Base-by-base conservation (phyloP, 2,329 filamentous ascomycete genomes). In the Didymella sp. region DNA sequence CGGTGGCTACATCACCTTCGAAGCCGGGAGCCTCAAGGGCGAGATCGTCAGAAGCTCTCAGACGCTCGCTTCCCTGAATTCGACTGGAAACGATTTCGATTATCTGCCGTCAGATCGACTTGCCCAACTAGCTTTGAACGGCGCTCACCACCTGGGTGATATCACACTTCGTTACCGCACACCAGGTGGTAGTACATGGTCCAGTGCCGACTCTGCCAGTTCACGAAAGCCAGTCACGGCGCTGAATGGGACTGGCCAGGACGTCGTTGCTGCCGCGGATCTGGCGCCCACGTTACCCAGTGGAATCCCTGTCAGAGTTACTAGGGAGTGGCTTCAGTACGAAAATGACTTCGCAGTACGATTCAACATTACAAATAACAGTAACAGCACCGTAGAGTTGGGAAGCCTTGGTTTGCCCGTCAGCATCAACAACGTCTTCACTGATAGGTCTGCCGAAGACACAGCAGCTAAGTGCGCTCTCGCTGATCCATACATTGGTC, bases 381-480 rank as follows among this genome's bases (percentile, higher is more conserved):
- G 70, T 0, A 61, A 64, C 0, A 59, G 66, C 0, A 56, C 73
- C 0, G 53, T 87, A 2, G 84, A 87, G 56, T 70, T 87, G 5
- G 85, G 85, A 1, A 81, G 81, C 44, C 75, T 87, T 1, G 85
- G 85, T 0, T 81, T 87, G 47, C 85, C 85, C 0, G 79, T 84
- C 19, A 83, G 85, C 66, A 85, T 87, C 74, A 87, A 87, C 73
- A 87, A 82, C 68, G 86, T 87, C 62, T 87, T 87, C 64, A 85
- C 80, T 12, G 76, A 77, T 41, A 79, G 83, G 8, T 70, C 73
- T 1, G 78, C 83, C 0, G 72, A 73, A 2, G 79, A 84, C 6
- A 85, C 81, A 6, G 79, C 81, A 50, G 70, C 74, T 0, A 76
- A 78, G 24, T 87, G 85, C 66, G 83, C 82, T 0, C 76, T 87